These are phyloP conservation scores for Bothriochloa decipiens DNA, from an alignment of 176 grass and related monocot species.

Conservation along the genomic window DNA sequence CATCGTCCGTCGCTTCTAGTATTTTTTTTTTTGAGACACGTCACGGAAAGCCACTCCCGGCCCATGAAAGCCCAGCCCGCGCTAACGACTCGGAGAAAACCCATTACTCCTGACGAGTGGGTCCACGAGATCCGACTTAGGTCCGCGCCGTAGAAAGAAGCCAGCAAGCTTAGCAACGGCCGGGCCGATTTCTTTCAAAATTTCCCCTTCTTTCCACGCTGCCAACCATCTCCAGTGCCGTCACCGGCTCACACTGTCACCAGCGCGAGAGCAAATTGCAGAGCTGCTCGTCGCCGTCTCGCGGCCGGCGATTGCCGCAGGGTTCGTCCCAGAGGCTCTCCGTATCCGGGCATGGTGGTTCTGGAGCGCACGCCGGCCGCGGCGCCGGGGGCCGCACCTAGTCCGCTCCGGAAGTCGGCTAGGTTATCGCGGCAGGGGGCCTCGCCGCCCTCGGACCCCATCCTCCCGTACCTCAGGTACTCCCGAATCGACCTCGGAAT, in stretches of 20 bases:
- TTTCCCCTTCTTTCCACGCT: not conserved
- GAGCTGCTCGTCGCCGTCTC: constrained; percentile 17
- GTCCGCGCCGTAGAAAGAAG: not conserved
- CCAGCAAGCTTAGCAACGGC: not conserved
- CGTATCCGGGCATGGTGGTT: constrained; percentile 36
- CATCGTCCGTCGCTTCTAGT: not conserved
- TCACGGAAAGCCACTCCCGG: not conserved
- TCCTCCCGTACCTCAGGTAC: constrained; percentile 76
- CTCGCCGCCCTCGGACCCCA: constrained; percentile 57
- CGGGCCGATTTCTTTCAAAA: not conserved
- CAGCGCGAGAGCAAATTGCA: not conserved
- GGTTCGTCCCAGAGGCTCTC: constrained; percentile 8
- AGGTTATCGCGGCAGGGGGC: constrained; percentile 31
- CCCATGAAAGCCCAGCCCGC: not conserved
- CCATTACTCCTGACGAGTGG: not conserved
- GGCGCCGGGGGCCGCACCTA: not conserved
- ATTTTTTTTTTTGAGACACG: not conserved
- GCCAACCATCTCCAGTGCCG: not conserved
- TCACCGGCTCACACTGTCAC: not conserved
- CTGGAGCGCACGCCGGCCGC: constrained; percentile 40
- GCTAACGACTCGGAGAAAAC: not conserved
- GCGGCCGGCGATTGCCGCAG: not conserved
- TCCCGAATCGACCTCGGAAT: not conserved
- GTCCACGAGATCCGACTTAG: not conserved
- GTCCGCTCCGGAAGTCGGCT: constrained; percentile 37